Evolutionary conservation across 2,329 filamentous ascomycete species (phyloP).

Genomic region (Eurotiales sp.): DNA sequence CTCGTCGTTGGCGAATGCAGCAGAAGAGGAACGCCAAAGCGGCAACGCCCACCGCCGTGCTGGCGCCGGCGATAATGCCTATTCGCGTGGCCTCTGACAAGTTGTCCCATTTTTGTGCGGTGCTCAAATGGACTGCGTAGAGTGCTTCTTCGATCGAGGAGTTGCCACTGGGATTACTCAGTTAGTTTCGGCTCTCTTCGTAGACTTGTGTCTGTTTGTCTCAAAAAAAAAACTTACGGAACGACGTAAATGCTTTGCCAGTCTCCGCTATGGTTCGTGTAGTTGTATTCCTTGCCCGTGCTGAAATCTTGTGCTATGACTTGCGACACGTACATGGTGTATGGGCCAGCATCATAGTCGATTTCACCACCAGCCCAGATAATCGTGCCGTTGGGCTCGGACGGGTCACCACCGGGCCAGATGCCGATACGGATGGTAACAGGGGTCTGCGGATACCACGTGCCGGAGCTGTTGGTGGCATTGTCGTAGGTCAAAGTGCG

Average conservation of each 20-base stretch:
- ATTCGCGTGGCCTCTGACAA: conserved; percentile 47
- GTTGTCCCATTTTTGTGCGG: conserved; percentile 41
- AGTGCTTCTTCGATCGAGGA: conserved; percentile 45
- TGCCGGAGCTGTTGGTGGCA: conserved; percentile 51
- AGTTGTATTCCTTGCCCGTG: conserved; percentile 63
- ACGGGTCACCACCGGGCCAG: conserved; percentile 60
- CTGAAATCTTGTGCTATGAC: conserved; percentile 57
- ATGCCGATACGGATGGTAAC: conserved; percentile 67
- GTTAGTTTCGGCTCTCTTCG: neutral
- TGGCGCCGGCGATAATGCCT: conserved; percentile 42
- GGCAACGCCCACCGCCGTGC: conserved; percentile 28
- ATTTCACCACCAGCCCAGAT: conserved; percentile 68
- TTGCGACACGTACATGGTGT: conserved; percentile 68
- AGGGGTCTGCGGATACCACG: conserved; percentile 67
- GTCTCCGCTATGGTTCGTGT: conserved; percentile 57
- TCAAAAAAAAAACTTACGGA: conserved; percentile 27
- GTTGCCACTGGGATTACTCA: conserved; percentile 55
- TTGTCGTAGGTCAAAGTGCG: conserved; percentile 60
- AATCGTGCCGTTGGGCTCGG: conserved; percentile 46
- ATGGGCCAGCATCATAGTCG: conserved; percentile 63
- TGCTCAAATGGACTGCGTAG: conserved; percentile 31
- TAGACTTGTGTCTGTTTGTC: no score
- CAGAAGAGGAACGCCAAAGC: conserved; percentile 41
- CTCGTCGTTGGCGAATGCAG: conserved; percentile 49
- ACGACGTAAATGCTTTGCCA: conserved; percentile 63